Conservation (phyloP, 768 basidiomycete genomes). For the Mycena floridula region DNA sequence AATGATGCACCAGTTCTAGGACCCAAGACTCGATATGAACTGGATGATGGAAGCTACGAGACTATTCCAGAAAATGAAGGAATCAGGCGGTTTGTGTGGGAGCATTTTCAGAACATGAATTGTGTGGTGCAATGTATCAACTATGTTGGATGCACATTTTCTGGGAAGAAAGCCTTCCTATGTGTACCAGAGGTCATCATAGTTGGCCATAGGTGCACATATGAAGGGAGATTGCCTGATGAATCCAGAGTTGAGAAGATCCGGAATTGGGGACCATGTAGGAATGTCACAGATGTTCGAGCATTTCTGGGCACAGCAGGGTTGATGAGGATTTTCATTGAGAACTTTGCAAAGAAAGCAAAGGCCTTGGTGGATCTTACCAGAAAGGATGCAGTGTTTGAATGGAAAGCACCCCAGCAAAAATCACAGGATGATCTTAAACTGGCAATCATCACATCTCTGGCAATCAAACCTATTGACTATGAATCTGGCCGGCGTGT, state of each 20-base stretch:
- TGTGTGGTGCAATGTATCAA: slow-evolving; percentile 25
- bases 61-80: slow-evolving; percentile 6
- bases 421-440: slow-evolving; percentile 12
- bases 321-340: slow-evolving; percentile 12
- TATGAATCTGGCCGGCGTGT: slow-evolving; percentile 17
- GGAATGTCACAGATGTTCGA: slow-evolving; percentile 9
- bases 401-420: slow-evolving; percentile 12
- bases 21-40: slow-evolving; percentile 14
- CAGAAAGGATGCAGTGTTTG: slow-evolving; percentile 14
- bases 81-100: slow-evolving; percentile 25
- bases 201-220: slow-evolving; percentile 29
- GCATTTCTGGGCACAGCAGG: slow-evolving; percentile 15
- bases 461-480: slow-evolving; percentile 21
- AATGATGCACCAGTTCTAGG: slow-evolving; percentile 22
- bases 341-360: slow-evolving; percentile 17
- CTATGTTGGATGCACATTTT: slow-evolving; percentile 22
- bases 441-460: too few relatives aligned
- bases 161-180: slow-evolving; percentile 13
- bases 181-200: slow-evolving; percentile 15
- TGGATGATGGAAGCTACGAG: slow-evolving; percentile 6
- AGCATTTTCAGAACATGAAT: slow-evolving; percentile 28
- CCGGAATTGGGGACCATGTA: slow-evolving; percentile 11
- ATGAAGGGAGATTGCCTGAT: slow-evolving; percentile 23
- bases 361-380: slow-evolving; percentile 4
- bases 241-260: slow-evolving; percentile 18